Percentiles rank a stretch among this genome's conserved stretches.
Conservation (phyloP, 192 early-diverging fungal species). For the Linnemannia exigua region DNA sequence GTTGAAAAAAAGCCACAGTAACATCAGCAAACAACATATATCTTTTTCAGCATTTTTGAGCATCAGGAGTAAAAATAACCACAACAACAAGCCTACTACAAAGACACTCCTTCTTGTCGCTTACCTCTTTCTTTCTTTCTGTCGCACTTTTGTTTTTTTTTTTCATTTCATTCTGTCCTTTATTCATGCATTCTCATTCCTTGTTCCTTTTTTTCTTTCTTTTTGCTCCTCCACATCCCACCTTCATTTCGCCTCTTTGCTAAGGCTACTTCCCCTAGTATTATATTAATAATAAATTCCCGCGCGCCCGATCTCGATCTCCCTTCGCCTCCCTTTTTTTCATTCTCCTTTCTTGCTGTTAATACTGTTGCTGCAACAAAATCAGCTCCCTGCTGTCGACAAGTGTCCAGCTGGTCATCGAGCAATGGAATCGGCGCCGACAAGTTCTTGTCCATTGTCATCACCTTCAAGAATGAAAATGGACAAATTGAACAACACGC, state of each 20-base stretch:
- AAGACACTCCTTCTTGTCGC: constrained; percentile 52
- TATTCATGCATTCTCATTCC: not conserved
- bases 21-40: constrained; percentile 4
- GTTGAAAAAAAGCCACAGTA: constrained; percentile 31
- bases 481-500: too few species aligned
- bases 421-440: not conserved
- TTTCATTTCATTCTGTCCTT: not conserved
- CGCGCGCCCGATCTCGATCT: too few species aligned
- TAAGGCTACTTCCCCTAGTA: too few species aligned
- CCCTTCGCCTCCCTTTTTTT: too few species aligned
- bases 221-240: not conserved
- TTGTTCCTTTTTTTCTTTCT: constrained; percentile 7
- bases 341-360: constrained; percentile 6
- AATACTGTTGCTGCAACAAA: not conserved
- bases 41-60: constrained; percentile 39
- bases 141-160: not conserved
- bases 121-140: not conserved
- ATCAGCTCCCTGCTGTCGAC: not conserved
- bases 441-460: not conserved
- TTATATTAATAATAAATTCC: too few species aligned
- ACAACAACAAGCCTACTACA: constrained; percentile 32
- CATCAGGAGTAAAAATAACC: too few species aligned
- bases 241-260: too few species aligned
- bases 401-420: not conserved
- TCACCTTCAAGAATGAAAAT: too few species aligned